Base-by-base conservation (phyloP, 768 basidiomycete genomes). In the Thelephora ganbajun region DNA sequence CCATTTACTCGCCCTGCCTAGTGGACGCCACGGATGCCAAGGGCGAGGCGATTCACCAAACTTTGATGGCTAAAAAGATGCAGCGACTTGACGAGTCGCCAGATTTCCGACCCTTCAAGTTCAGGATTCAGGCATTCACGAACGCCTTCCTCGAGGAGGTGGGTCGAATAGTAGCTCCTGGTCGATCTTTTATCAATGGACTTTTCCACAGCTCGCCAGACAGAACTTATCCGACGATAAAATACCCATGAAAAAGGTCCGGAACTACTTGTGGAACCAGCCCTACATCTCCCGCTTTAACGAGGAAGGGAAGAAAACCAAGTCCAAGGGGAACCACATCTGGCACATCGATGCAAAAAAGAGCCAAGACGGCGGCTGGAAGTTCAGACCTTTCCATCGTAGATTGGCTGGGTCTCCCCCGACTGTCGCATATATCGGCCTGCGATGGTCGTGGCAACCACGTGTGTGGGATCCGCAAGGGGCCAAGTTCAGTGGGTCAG, bases 21-120 rank as follows among this genome's bases (percentile, higher is more conserved):
- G 92, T 97, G 66, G 90, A 96, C 49, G 83, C 87, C 3, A 85
- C 81, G 44, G 96, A 98, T 60, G 72, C 77, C 26, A 99, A 99
- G 63, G 94, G 94, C 45, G 94, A 99, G 62, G 82, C 87, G 39
- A 91, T 99, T 49, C 94, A 99, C 60, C 94, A 99, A 65, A 90
- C 90, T 33, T 72, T 98, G 57, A 99, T 99, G 94, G 85, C 93
- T 0, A 97, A 97, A 72, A 89, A 89, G 72, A 98, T 99, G 94
- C 87, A 91, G 56, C 81, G 90, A 46, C 71, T 98, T 48, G 93
- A 96, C 61, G 94, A 97, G 67, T 92, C 89, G 34, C 80, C 83
- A 37, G 94, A 98, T 64, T 99, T 94, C 66, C 79, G 94, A 22
- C 94, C 94, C 43, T 98, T 99, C 79, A 97, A 97, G 65, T 99